Evolutionary conservation across 2,329 filamentous ascomycete genomes (phyloP).

Genomic region (Sphaerulina vaccinii): DNA sequence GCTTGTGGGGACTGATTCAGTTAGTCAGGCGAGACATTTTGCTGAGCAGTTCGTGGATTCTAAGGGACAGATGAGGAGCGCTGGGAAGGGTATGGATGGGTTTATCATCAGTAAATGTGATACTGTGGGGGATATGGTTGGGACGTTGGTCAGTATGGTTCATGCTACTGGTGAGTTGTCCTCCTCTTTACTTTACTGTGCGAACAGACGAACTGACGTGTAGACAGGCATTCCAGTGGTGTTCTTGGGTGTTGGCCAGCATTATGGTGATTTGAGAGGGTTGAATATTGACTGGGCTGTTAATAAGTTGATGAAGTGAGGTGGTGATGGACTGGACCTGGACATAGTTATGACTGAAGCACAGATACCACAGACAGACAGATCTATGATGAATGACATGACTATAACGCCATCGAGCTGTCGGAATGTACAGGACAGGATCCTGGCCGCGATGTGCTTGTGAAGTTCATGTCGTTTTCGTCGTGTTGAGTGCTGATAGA

Average conservation of each 20-base stretch:
- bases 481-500: no score
- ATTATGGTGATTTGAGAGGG: constrained; percentile 64
- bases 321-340: no score
- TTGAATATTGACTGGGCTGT: constrained; percentile 65
- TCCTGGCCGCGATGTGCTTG: no score
- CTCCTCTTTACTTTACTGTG: constrained; percentile 36
- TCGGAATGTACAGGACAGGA: no score
- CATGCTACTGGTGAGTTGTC: constrained; percentile 66
- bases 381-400: neutral
- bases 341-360: no score
- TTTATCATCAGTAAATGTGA: constrained; percentile 99
- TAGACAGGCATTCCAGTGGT: constrained; percentile 74
- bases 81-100: constrained; percentile 79
- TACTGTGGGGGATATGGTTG: constrained; percentile 99
- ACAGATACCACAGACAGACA: no score
- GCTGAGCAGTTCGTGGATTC: constrained; percentile 71
- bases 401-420: no score
- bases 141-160: constrained; percentile 91
- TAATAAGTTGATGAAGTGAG: constrained; percentile 55
- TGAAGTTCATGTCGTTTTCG: no score
- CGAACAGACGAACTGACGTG: constrained; percentile 3
- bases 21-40: constrained; percentile 95
- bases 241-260: constrained; percentile 75
- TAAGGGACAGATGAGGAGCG: constrained; percentile 37
- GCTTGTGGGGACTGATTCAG: constrained; percentile 90